A percentile compares a stretch with the other conserved stretches of the same genome.
phyloP scores from a whole-genome alignment of 2,329 filamentous ascomycete genomes.

The Atkinsonella hypoxylon region DNA sequence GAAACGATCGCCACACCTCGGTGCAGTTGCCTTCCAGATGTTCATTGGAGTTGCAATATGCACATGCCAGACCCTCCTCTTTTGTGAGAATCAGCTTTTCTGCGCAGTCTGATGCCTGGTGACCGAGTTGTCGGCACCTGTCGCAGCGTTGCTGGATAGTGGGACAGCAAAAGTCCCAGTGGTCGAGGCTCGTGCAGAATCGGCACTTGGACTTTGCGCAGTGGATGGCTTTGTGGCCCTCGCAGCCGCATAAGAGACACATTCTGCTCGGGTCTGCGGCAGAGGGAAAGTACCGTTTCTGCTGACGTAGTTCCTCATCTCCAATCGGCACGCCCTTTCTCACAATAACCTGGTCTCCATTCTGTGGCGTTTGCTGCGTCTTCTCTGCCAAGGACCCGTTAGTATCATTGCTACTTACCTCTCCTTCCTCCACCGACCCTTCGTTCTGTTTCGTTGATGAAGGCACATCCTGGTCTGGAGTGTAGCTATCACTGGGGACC shows the following conservation, averaged over 20 bases:
- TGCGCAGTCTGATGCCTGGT: conserved; percentile 36
- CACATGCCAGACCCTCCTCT: conserved; percentile 45
- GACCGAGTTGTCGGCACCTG: conserved; percentile 53
- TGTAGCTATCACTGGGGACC: background rate
- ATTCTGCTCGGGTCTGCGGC: conserved; percentile 28
- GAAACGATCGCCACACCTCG: conserved; percentile 47
- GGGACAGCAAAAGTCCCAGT: conserved; percentile 40
- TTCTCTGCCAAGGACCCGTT: background rate
- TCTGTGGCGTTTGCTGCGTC: background rate
- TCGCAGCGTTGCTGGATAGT: conserved; percentile 34
- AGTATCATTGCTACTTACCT: conserved; percentile 2
- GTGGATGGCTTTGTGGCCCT: conserved; percentile 30
- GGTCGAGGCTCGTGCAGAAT: conserved; percentile 32
- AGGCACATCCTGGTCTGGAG: background rate
- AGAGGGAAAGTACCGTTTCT: conserved; percentile 40
- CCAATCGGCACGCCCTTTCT: conserved; percentile 15
- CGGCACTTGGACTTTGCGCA: conserved; percentile 37
- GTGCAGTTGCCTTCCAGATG: conserved; percentile 51
- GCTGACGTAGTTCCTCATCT: conserved; percentile 25
- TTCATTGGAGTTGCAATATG: conserved; percentile 41
- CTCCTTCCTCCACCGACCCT: conserved; percentile 1
- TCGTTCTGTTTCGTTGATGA: background rate
- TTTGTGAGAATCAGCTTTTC: conserved; percentile 42
- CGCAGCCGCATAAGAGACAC: conserved; percentile 40
- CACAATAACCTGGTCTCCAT: conserved; percentile 6